Percentiles rank a stretch among this genome's conserved stretches.
phyloP scores from a whole-genome alignment of 2,329 filamentous ascomycete genomes.

The Fusarium staphyleae region DNA sequence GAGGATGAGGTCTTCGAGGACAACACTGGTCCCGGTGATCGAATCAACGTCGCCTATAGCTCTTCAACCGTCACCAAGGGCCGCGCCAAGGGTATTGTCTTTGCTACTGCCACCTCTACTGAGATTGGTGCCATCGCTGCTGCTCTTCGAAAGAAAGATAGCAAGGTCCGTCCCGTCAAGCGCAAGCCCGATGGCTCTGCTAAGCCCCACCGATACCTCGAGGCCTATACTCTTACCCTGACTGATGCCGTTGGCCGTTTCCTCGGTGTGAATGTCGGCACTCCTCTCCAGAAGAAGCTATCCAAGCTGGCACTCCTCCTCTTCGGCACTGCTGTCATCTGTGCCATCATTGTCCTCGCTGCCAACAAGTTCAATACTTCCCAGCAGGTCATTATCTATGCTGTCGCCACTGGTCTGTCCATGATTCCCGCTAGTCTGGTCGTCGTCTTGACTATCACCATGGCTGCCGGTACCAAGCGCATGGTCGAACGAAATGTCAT shows the following conservation, averaged over 20 bases:
- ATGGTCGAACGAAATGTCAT: slow-evolving; percentile 63
- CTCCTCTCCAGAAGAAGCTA: slow-evolving; percentile 72
- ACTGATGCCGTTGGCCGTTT: slow-evolving; percentile 68
- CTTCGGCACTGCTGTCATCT: slow-evolving; percentile 71
- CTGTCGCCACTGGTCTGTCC: slow-evolving; percentile 55
- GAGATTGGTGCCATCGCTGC: slow-evolving; percentile 68
- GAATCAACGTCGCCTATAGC: slow-evolving; percentile 68
- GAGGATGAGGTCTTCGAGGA: slow-evolving; percentile 51
- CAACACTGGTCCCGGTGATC: slow-evolving; percentile 58
- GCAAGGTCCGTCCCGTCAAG: slow-evolving; percentile 58
- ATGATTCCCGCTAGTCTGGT: slow-evolving; percentile 60
- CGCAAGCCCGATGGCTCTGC: slow-evolving; percentile 60
- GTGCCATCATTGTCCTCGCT: slow-evolving; percentile 72
- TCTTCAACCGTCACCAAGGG: slow-evolving; percentile 69
- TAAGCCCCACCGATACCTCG: slow-evolving; percentile 59
- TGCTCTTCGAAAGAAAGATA: slow-evolving; percentile 57
- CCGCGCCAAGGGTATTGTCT: slow-evolving; percentile 65
- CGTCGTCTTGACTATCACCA: slow-evolving; percentile 65
- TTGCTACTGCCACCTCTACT: slow-evolving; percentile 68
- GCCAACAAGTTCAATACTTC: slow-evolving; percentile 64
- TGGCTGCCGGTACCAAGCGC: slow-evolving; percentile 60
- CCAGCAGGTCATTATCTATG: slow-evolving; percentile 66
- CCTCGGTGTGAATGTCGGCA: slow-evolving; percentile 72
- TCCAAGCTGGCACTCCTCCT: slow-evolving; percentile 71
- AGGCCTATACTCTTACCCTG: slow-evolving; percentile 57